phyloP scores from a whole-genome alignment of 352 stramenopile species.

The Thalassiosira mediterranea region DNA sequence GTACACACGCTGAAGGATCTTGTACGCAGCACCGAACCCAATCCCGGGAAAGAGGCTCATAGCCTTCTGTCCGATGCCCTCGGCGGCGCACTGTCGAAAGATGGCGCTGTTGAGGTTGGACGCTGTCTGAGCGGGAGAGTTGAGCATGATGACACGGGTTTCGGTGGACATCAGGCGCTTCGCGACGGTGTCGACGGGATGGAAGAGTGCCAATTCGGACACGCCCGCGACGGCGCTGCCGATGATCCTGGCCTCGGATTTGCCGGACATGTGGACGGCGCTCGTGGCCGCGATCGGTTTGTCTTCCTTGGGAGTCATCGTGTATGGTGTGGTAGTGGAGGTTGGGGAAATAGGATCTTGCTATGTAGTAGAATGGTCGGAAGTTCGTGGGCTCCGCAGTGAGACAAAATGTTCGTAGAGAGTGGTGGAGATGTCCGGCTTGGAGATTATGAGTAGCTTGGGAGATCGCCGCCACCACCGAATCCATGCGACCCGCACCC shows the following conservation, averaged over 20 bases:
- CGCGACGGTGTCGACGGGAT: slow-evolving; percentile 93
- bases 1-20: slow-evolving; percentile 95
- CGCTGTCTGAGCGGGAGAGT: slow-evolving; percentile 40
- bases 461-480: no score
- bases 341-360: no score
- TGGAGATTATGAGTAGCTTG: no score
- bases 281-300: slow-evolving; percentile 28
- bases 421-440: no score
- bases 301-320: slow-evolving; percentile 23
- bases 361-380: no score
- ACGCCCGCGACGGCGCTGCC: slow-evolving; percentile 91
- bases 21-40: slow-evolving; percentile 94
- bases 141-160: slow-evolving; percentile 42
- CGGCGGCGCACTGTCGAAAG: slow-evolving; percentile 88
- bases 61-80: slow-evolving; percentile 86
- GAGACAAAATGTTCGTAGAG: no score
- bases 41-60: slow-evolving; percentile 89
- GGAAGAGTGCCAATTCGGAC: slow-evolving; percentile 93
- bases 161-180: slow-evolving; percentile 92
- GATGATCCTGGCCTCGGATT: slow-evolving; percentile 80
- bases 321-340: not conserved
- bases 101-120: slow-evolving; percentile 73
- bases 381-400: no score
- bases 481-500: no score
- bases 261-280: slow-evolving; percentile 39